Evolutionary conservation across 2,329 filamentous ascomycete species (phyloP).

Genomic region (Seiridium unicorne): DNA sequence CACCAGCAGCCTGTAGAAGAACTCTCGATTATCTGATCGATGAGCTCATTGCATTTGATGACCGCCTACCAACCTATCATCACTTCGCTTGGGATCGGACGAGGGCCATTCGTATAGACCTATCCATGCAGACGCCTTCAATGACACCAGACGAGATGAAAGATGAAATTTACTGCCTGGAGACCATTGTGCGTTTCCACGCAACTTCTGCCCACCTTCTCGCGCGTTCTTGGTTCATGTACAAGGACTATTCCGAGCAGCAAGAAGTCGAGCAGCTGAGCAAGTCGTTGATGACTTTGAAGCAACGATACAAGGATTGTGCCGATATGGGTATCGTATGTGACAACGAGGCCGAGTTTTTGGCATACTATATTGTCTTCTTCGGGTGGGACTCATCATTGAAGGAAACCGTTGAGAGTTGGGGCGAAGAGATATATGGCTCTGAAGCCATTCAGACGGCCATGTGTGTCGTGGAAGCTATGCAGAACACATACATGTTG

Average conservation of each 20-base stretch:
- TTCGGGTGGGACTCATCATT: slow-evolving; percentile 59
- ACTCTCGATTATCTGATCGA: slow-evolving; percentile 65
- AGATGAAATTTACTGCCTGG: slow-evolving; percentile 61
- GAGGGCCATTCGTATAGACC: slow-evolving; percentile 65
- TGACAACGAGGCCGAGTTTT: slow-evolving; percentile 64
- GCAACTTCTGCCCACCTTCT: slow-evolving; percentile 64
- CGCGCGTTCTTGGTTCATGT: slow-evolving; percentile 52
- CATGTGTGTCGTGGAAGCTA: slow-evolving; percentile 56
- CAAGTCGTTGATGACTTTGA: slow-evolving; percentile 63
- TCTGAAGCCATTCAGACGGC: slow-evolving; percentile 61
- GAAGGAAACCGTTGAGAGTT: slow-evolving; percentile 52
- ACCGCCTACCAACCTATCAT: slow-evolving; percentile 54
- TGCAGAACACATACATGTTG: slow-evolving; percentile 57
- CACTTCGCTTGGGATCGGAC: slow-evolving; percentile 69
- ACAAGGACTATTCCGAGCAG: slow-evolving; percentile 63
- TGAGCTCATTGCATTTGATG: slow-evolving; percentile 53
- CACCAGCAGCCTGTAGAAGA: slow-evolving; percentile 53
- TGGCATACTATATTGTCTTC: slow-evolving; percentile 63
- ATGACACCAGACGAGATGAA: slow-evolving; percentile 56
- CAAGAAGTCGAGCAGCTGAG: slow-evolving; percentile 68
- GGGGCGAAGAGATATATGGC: slow-evolving; percentile 55
- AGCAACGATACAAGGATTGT: slow-evolving; percentile 66
- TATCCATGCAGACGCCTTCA: slow-evolving; percentile 62
- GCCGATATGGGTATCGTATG: slow-evolving; percentile 55
- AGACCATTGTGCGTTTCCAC: slow-evolving; percentile 67